Evolutionary conservation across 1,284 basidiomycete genomes (phyloP).

Genomic region (Tilletia caries): DNA sequence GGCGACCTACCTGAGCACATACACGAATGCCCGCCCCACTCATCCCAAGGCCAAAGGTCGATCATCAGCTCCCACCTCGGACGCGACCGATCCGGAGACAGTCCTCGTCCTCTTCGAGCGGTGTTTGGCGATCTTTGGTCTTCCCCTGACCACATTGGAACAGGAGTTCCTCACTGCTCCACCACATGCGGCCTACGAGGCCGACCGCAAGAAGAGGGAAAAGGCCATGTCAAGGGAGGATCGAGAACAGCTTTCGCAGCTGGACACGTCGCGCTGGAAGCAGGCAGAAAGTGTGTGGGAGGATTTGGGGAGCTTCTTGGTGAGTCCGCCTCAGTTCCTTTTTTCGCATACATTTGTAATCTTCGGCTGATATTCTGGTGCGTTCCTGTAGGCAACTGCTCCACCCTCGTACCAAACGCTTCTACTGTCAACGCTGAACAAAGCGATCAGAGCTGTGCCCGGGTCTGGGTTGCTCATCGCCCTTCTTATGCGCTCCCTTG

Average conservation of each 20-base stretch:
- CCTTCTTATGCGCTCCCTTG: neutral
- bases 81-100: conserved; percentile 20
- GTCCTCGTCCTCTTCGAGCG: conserved; percentile 26
- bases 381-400: neutral
- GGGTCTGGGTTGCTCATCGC: conserved; percentile 20
- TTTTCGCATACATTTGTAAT: no score
- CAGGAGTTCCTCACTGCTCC: conserved; percentile 1
- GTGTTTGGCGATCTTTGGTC: conserved; percentile 25
- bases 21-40: neutral
- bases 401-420: conserved; percentile 27
- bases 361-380: neutral
- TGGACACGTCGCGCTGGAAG: conserved; percentile 19
- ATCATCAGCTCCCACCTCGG: conserved; percentile 16
- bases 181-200: neutral
- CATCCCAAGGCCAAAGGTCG: conserved; percentile 26
- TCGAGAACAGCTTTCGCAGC: conserved; percentile 9
- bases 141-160: conserved; percentile 20
- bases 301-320: conserved; percentile 30
- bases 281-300: conserved; percentile 40
- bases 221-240: conserved; percentile 12
- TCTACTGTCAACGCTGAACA: conserved; percentile 28
- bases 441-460: conserved; percentile 33
- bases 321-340: neutral
- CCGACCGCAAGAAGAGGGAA: conserved; percentile 1
- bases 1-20: conserved; percentile 19